Conservation (phyloP, 257 asterid species). For the Nicotiana sylvestris region DNA sequence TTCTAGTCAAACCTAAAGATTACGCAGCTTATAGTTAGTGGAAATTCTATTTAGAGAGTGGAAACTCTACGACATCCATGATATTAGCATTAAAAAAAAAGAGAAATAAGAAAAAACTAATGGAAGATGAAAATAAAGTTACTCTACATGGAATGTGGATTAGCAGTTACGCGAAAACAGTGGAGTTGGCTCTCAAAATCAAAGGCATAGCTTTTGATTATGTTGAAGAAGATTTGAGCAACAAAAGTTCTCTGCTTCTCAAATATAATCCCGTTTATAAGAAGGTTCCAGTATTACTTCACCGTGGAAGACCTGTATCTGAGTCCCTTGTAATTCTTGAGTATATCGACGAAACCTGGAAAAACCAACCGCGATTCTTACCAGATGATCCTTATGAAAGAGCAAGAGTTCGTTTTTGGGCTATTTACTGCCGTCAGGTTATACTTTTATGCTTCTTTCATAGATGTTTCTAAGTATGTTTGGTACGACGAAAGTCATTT, state of each 20-base stretch:
- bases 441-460: background rate
- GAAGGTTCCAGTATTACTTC: constrained; percentile 8
- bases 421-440: constrained; percentile 35
- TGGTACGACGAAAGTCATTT: background rate
- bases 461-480: background rate
- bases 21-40: background rate
- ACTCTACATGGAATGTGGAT: constrained; percentile 34
- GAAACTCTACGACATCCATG: background rate
- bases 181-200: constrained; percentile 44
- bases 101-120: background rate
- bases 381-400: constrained; percentile 35
- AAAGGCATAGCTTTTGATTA: constrained; percentile 41
- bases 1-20: background rate
- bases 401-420: constrained; percentile 39
- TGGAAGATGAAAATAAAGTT: constrained; percentile 34
- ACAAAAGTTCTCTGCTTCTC: constrained; percentile 24
- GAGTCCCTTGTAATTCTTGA: constrained; percentile 18
- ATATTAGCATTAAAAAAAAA: background rate
- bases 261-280: background rate
- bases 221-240: constrained; percentile 36
- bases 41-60: background rate
- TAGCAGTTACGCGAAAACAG: constrained; percentile 39
- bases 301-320: background rate
- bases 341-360: constrained; percentile 41
- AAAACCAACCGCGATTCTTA: constrained; percentile 20